A percentile compares a stretch with the other conserved stretches of the same genome.
Evolutionary conservation across 2,329 filamentous ascomycete species (phyloP).

Genomic region (Trichoderma sp.): DNA sequence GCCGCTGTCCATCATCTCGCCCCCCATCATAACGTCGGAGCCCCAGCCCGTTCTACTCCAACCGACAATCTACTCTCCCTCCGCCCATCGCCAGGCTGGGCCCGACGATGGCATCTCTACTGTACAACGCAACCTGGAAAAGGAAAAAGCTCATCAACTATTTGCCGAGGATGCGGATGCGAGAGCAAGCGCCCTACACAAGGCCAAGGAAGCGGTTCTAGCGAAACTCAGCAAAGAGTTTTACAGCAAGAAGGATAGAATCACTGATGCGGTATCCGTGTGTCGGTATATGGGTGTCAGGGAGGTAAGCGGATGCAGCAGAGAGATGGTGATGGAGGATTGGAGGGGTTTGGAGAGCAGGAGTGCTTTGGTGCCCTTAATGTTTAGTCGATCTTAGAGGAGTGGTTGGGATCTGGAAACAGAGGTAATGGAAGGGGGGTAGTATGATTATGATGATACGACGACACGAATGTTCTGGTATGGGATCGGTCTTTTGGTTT

Average conservation of each 20-base stretch:
- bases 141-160: conserved; percentile 53
- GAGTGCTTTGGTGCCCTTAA: conserved; percentile 56
- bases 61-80: conserved; percentile 56
- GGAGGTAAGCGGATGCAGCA: conserved; percentile 32
- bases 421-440: not conserved
- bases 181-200: conserved; percentile 52
- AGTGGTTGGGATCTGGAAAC: not conserved
- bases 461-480: conserved; percentile 22
- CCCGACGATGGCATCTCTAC: conserved; percentile 50
- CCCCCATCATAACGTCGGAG: conserved; percentile 48
- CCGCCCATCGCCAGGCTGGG: conserved; percentile 18
- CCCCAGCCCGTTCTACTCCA: conserved; percentile 54
- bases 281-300: conserved; percentile 33
- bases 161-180: conserved; percentile 57
- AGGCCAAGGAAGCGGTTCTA: conserved; percentile 60
- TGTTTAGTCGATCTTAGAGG: conserved; percentile 49
- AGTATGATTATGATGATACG: conserved; percentile 25
- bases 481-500: conserved; percentile 13
- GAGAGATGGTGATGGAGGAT: conserved; percentile 41
- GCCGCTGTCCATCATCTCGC: conserved; percentile 42
- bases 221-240: conserved; percentile 57
- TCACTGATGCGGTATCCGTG: conserved; percentile 35
- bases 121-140: conserved; percentile 56
- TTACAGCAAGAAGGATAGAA: conserved; percentile 32
- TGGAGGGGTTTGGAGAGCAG: conserved; percentile 50